A percentile compares a stretch with the other conserved stretches of the same genome.
Evolutionary conservation across 2,329 filamentous ascomycete species (phyloP).

Genomic region (Emmonsia crescens): DNA sequence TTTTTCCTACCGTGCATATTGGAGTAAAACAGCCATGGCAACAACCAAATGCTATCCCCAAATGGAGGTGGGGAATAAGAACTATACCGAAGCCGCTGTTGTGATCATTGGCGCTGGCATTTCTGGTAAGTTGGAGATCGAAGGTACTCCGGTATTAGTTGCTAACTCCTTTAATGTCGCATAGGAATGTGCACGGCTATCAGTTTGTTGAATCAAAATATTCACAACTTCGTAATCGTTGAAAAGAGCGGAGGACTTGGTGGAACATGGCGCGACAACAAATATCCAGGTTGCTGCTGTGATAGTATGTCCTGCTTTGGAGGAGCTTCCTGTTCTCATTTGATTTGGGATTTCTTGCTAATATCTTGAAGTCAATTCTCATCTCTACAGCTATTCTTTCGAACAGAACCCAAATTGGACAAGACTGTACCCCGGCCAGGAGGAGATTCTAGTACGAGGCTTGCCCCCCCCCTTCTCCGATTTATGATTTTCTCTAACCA

Average conservation of each 20-base stretch:
- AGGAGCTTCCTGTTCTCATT: neutral
- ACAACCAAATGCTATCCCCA: neutral
- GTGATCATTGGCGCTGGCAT: slow-evolving; percentile 49
- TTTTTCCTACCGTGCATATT: neutral
- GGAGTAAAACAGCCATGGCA: neutral
- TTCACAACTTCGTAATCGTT: slow-evolving; percentile 44
- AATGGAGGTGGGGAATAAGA: slow-evolving; percentile 31
- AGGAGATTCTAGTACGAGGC: slow-evolving; percentile 43
- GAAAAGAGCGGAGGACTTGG: slow-evolving; percentile 46
- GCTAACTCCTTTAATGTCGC: neutral
- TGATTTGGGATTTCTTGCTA: slow-evolving; percentile 7
- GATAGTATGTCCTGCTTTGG: slow-evolving; percentile 28
- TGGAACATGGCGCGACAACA: slow-evolving; percentile 47
- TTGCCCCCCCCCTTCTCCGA: neutral
- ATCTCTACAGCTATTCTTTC: slow-evolving; percentile 51
- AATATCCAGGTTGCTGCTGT: slow-evolving; percentile 47
- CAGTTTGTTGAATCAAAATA: slow-evolving; percentile 43
- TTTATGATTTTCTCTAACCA: neutral
- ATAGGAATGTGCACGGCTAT: slow-evolving; percentile 48
- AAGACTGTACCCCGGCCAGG: slow-evolving; percentile 48
- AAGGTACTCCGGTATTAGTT: neutral
- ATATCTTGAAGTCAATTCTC: slow-evolving; percentile 37
- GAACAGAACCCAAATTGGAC: slow-evolving; percentile 50
- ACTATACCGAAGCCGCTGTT: slow-evolving; percentile 43
- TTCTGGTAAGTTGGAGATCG: slow-evolving; percentile 29